phyloP scores from a whole-genome alignment of 495 filamentous ascomycete species.

The Parathielavia appendiculata region DNA sequence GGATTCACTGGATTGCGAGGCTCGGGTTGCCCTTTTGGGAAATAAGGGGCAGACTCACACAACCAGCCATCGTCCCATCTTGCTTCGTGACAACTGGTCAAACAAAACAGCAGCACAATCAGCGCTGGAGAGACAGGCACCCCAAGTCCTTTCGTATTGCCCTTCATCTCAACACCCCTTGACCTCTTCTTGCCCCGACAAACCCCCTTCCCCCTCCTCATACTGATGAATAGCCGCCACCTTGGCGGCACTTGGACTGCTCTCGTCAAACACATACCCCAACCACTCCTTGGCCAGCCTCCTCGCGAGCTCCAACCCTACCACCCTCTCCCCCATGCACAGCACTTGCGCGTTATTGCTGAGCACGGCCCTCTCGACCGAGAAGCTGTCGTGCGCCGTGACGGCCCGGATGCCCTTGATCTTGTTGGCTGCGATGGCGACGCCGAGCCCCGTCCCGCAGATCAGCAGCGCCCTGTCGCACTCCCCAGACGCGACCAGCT shows the following conservation, averaged over 20 bases:
- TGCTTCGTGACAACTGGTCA: neutral
- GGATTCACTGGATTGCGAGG: neutral
- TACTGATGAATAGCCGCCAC: conserved; percentile 70
- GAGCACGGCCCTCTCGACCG: conserved; percentile 72
- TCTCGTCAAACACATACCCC: conserved; percentile 72
- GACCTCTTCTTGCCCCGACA: conserved; percentile 23
- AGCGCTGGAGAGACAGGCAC: too few species aligned
- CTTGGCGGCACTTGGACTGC: conserved; percentile 66
- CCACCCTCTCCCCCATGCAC: conserved; percentile 80
- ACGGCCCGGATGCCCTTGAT: conserved; percentile 79
- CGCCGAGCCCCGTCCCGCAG: conserved; percentile 81
- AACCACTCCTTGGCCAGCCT: conserved; percentile 77
- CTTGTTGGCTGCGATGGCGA: conserved; percentile 84
- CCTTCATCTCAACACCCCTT: conserved; percentile 17
- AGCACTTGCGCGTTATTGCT: conserved; percentile 86
- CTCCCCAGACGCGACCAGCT: conserved; percentile 61
- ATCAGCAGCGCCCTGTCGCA: conserved; percentile 78
- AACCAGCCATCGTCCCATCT: too few species aligned
- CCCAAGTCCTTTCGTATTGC: too few species aligned
- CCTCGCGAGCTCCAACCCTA: conserved; percentile 74
- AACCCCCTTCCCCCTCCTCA: conserved; percentile 46
- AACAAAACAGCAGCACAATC: too few species aligned
- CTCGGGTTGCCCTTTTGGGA: conserved; percentile 19
- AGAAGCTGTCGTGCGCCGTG: conserved; percentile 81
- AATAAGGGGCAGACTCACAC: neutral